Evolutionary conservation across 1,284 basidiomycete genomes (phyloP).

Genomic region (Xerocomus minutiporus): DNA sequence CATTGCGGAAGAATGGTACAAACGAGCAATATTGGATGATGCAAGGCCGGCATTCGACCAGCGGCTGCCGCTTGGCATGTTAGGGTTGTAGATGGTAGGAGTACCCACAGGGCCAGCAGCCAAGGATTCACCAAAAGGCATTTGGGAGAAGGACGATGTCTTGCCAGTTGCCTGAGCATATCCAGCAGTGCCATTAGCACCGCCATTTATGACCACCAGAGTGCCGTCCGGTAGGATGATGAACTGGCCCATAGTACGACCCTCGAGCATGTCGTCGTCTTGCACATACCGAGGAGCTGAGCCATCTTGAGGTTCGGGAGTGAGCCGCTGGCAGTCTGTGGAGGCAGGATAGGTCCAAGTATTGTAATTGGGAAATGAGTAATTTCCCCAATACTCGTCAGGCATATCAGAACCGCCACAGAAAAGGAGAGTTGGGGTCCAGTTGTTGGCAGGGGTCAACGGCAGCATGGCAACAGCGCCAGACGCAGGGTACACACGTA

Average conservation of each 20-base stretch:
- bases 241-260: constrained; percentile 85
- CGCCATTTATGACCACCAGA: constrained; percentile 76
- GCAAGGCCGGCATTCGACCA: constrained; percentile 71
- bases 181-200: constrained; percentile 70
- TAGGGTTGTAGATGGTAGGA: constrained; percentile 76
- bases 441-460: constrained; percentile 85
- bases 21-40: constrained; percentile 61
- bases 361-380: constrained; percentile 61
- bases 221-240: constrained; percentile 75
- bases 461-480: constrained; percentile 89
- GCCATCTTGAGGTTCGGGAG: constrained; percentile 71
- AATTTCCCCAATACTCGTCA: constrained; percentile 68
- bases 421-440: constrained; percentile 80
- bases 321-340: constrained; percentile 67
- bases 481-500: constrained; percentile 90
- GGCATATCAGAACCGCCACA: constrained; percentile 83
- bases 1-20: constrained; percentile 89
- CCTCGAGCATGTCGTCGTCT: constrained; percentile 72
- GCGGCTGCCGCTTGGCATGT: constrained; percentile 55
- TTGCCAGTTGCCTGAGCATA: constrained; percentile 54
- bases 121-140: constrained; percentile 64
- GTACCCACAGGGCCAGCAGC: constrained; percentile 62
- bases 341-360: constrained; percentile 65
- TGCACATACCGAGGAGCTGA: constrained; percentile 51
- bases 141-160: constrained; percentile 41